Evolutionary conservation across 768 basidiomycete species (phyloP).

Genomic region (Phlegmacium glaucopus): DNA sequence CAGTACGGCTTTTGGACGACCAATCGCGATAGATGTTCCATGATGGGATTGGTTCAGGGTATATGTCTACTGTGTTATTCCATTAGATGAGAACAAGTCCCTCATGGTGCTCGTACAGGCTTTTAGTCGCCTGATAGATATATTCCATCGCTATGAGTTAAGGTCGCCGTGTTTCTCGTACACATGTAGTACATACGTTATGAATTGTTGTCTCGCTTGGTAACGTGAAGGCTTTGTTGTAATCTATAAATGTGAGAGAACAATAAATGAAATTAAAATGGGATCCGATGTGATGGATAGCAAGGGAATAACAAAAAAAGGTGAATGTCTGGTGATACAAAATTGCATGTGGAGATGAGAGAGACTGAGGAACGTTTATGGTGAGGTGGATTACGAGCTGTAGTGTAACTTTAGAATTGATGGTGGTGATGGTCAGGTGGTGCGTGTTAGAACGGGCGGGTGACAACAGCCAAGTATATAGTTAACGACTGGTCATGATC

Average conservation of each 20-base stretch:
- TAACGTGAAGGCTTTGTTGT: too few relatives aligned
- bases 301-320: background rate
- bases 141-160: too few relatives aligned
- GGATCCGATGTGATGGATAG: background rate
- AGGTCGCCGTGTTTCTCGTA: too few relatives aligned
- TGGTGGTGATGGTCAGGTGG: background rate
- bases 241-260: too few relatives aligned
- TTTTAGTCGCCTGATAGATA: too few relatives aligned
- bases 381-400: background rate
- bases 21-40: conserved; percentile 23
- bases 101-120: background rate
- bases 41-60: conserved; percentile 14
- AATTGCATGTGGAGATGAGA: conserved; percentile 1
- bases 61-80: background rate
- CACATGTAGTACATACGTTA: too few relatives aligned
- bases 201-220: too few relatives aligned
- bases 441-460: background rate
- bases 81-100: background rate
- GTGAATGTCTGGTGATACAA: conserved; percentile 5
- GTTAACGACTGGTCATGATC: conserved; percentile 1
- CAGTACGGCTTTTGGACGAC: conserved; percentile 25
- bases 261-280: background rate
- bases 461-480: background rate
- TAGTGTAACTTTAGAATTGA: background rate
- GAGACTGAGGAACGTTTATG: background rate